Percentiles rank a stretch among this genome's conserved stretches.
phyloP scores from a whole-genome alignment of 495 filamentous ascomycete genomes.

The Aspergillus homomorphus region DNA sequence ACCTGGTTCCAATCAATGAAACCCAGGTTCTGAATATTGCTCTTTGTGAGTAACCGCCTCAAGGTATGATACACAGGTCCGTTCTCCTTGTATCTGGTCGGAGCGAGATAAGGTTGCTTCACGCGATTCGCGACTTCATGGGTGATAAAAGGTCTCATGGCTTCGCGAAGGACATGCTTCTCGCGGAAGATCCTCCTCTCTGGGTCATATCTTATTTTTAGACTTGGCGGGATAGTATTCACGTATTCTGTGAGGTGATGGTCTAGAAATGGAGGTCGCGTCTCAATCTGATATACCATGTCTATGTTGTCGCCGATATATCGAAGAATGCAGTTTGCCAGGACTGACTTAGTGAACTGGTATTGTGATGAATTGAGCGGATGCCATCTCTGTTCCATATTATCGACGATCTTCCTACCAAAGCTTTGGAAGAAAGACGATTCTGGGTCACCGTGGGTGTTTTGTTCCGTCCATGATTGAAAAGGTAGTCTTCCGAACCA shows the following conservation, averaged over 20 bases:
- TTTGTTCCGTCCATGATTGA: constrained; percentile 7
- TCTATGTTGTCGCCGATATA: constrained; percentile 49
- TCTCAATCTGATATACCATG: constrained; percentile 50
- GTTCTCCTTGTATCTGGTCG: constrained; percentile 22
- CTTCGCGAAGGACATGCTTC: constrained; percentile 52
- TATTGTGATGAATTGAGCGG: constrained; percentile 48
- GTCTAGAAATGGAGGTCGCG: constrained; percentile 49
- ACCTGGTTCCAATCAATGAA: constrained; percentile 29
- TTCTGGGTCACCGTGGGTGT: constrained; percentile 9
- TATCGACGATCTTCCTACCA: constrained; percentile 21
- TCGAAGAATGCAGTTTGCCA: constrained; percentile 44
- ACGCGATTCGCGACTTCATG: constrained; percentile 45
- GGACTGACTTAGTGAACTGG: constrained; percentile 34
- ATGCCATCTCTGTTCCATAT: constrained; percentile 46
- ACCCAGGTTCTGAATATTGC: constrained; percentile 40
- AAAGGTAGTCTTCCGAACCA: constrained; percentile 5
- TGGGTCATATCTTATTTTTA: constrained; percentile 42
- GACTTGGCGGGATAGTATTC: constrained; percentile 43
- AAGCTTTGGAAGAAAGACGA: constrained; percentile 19
- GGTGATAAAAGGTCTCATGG: constrained; percentile 47
- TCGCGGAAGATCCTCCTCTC: constrained; percentile 29
- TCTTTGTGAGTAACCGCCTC: constrained; percentile 29
- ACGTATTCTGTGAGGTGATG: constrained; percentile 49
- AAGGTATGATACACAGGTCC: constrained; percentile 41
- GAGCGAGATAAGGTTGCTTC: constrained; percentile 46